Evolutionary conservation across 768 basidiomycete species (phyloP).

Genomic region (Naganishia kalamii): DNA sequence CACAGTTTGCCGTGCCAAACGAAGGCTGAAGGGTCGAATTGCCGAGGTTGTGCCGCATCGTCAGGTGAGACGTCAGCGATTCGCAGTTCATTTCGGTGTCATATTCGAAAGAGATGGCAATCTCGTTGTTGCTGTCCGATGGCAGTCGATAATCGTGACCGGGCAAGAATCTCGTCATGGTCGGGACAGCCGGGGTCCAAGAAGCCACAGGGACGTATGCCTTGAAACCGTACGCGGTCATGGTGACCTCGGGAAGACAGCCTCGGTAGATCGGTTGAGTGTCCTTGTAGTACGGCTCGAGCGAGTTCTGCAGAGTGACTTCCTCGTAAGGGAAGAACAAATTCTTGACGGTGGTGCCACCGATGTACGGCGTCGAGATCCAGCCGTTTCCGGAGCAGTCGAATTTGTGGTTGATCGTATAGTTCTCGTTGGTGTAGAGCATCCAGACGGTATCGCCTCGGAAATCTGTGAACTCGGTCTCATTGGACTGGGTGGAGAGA

Average conservation of each 20-base stretch:
- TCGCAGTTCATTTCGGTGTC: conserved; percentile 68
- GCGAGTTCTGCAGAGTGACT: conserved; percentile 64
- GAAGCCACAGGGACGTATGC: conserved; percentile 62
- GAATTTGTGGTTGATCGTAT: conserved; percentile 59
- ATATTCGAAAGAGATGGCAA: conserved; percentile 72
- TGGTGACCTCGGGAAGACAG: conserved; percentile 61
- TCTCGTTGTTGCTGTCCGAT: conserved; percentile 49
- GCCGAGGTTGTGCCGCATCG: conserved; percentile 65
- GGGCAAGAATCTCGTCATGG: conserved; percentile 70
- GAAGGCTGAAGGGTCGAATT: conserved; percentile 58
- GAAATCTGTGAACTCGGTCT: conserved; percentile 52
- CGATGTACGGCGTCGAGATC: conserved; percentile 73
- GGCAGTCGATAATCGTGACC: conserved; percentile 75
- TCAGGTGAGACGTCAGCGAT: conserved; percentile 59
- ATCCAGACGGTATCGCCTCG: conserved; percentile 70
- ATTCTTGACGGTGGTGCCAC: conserved; percentile 62
- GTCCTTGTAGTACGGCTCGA: conserved; percentile 59
- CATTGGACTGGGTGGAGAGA: conserved; percentile 56
- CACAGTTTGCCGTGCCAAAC: conserved; percentile 52
- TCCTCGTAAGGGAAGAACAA: conserved; percentile 75
- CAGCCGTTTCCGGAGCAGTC: conserved; percentile 57
- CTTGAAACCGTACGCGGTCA: conserved; percentile 75
- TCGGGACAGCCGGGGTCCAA: conserved; percentile 67
- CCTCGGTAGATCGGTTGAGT: conserved; percentile 62
- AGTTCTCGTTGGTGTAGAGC: conserved; percentile 77